Conservation (phyloP, 345 rosid species). For the Salix arbutifolia region DNA sequence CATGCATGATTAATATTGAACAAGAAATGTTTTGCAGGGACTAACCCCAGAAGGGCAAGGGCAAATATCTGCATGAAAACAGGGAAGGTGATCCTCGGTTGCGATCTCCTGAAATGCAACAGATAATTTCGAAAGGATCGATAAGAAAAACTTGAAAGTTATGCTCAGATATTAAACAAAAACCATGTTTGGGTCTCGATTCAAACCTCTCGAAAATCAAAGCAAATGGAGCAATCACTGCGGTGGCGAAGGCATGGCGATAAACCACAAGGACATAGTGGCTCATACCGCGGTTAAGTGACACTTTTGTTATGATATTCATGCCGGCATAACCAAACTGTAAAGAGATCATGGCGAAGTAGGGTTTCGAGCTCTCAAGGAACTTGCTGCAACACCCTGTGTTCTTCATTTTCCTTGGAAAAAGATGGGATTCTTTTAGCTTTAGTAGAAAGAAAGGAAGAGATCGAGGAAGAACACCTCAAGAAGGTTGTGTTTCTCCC, state of each 20-base stretch:
- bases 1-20: not conserved
- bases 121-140: not conserved
- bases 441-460: not conserved
- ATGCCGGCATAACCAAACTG: constrained; percentile 95
- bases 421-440: not conserved
- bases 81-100: constrained; percentile 67
- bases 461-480: not conserved
- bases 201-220: constrained; percentile 55
- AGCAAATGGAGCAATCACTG: constrained; percentile 64
- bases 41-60: constrained; percentile 91
- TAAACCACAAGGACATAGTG: constrained; percentile 72
- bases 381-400: constrained; percentile 41
- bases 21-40: not conserved
- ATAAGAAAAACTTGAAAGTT: not conserved
- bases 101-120: constrained; percentile 52
- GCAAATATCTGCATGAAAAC: constrained; percentile 76
- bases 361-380: constrained; percentile 68
- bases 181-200: not conserved
- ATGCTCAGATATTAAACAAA: not conserved
- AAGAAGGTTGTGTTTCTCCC: constrained; percentile 25
- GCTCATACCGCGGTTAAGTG: constrained; percentile 74
- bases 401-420: constrained; percentile 45
- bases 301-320: constrained; percentile 78
- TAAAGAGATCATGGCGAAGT: constrained; percentile 81
- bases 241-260: constrained; percentile 71